Percentiles rank a stretch among this genome's conserved stretches.
phyloP scores from a whole-genome alignment of 2,329 filamentous ascomycete genomes.

The Huntiella savannae region DNA sequence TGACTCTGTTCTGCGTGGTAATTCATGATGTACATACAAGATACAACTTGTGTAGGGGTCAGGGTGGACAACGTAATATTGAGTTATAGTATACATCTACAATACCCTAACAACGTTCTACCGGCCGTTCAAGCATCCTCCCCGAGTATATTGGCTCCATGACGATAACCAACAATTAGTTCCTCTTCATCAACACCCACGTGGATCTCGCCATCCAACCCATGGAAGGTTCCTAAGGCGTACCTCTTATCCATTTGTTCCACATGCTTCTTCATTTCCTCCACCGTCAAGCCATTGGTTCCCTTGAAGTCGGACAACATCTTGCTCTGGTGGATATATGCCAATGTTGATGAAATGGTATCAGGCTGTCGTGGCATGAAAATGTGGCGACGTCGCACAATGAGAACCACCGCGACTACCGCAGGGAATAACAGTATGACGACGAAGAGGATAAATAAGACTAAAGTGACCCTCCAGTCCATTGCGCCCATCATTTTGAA shows the following conservation, averaged over 20 bases:
- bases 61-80: too few relatives aligned
- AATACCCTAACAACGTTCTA: too few relatives aligned
- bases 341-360: constrained; percentile 57
- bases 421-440: constrained; percentile 47
- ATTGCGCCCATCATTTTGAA: constrained; percentile 40
- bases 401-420: constrained; percentile 38
- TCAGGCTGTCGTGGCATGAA: constrained; percentile 63
- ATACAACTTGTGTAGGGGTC: too few relatives aligned
- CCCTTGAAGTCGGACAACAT: constrained; percentile 62
- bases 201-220: constrained; percentile 53
- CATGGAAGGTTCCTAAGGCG: constrained; percentile 58
- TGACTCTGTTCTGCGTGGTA: too few relatives aligned
- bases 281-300: constrained; percentile 42
- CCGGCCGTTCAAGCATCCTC: too few relatives aligned
- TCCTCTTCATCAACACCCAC: constrained; percentile 65
- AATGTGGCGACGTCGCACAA: constrained; percentile 41
- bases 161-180: constrained; percentile 43
- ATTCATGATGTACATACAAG: constrained; percentile 14
- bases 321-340: constrained; percentile 62
- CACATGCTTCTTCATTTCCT: constrained; percentile 42
- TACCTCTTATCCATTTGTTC: constrained; percentile 44
- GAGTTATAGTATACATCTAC: too few relatives aligned
- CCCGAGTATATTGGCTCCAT: constrained; percentile 23
- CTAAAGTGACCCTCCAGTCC: not conserved
- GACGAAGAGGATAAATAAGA: constrained; percentile 31